Base-by-base conservation (phyloP, 169 alveolate species). In the Plasmodium gallinaceum region DNA sequence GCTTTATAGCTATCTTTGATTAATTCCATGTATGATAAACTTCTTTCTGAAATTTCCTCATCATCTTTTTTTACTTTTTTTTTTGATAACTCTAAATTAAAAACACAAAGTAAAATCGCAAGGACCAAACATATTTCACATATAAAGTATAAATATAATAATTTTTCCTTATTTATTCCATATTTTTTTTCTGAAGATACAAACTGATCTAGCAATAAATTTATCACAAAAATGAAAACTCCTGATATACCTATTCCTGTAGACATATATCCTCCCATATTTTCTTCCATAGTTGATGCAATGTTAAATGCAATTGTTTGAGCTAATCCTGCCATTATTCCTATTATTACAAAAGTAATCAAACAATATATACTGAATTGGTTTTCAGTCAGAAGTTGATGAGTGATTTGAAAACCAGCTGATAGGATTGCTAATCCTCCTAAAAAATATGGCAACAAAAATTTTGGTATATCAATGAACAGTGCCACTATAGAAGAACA, bases 221-320 rank as follows among this genome's bases (percentile, higher is more conserved):
- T 83, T 52, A 68, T 69, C 0, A 68, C 26, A 52, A 83, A 83
- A 32, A 66, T 83, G 10, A 83, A 83, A 8, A 68, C 74, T 66
- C 91, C 91, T 14, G 91, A 83, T 24, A 83, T 51, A 54, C 91
- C 91, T 2, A 83, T 22, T 2, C 91, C 91, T 46, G 91, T 70
- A n/a, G 86, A 68, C 57, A 83, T 54, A 14, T 68, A 83, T 5
- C 91, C 91, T 26, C 91, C 65, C 91, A 83, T 69, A 68, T 83
- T 83, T 37, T 54, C 58, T 32, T 83, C 64, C 73, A 68, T 68
- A 24, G 86, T 83, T 48, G 91, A 48, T 9, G 85, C 91, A 20
- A 83, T 48, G 20, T 24, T 58, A 32, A 83, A 83, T 10, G 91
- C 91, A 83, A 83, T 83, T 7, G 91, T 66, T 83, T 83, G 91